Conservation (phyloP, 2,329 filamentous ascomycete genomes). For the Botrytis byssoidea region DNA sequence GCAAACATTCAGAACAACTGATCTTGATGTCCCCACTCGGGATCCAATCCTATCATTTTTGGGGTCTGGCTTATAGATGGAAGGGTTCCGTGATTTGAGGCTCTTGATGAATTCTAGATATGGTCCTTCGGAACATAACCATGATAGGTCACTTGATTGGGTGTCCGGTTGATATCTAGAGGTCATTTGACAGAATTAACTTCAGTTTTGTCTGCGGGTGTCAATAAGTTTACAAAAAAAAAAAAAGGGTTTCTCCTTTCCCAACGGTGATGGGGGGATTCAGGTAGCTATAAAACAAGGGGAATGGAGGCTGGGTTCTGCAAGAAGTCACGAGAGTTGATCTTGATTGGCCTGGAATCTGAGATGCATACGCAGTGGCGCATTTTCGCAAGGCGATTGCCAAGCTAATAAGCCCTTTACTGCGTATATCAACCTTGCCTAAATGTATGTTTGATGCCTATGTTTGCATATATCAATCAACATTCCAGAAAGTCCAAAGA, state of each 20-base stretch:
- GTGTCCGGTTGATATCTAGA: background rate
- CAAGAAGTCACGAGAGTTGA: background rate
- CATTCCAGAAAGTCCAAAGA: background rate
- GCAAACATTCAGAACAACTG: background rate
- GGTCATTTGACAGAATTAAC: background rate
- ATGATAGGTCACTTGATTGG: constrained; percentile 1
- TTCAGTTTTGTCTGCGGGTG: background rate
- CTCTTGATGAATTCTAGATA: constrained; percentile 18
- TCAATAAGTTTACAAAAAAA: background rate
- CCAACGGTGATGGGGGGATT: background rate
- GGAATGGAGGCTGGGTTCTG: background rate
- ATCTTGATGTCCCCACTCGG: constrained; percentile 19
- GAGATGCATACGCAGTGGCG: background rate
- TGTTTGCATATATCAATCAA: background rate
- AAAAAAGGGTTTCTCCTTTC: background rate
- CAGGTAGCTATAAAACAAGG: background rate
- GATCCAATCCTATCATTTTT: constrained; percentile 18
- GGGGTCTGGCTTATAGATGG: constrained; percentile 9
- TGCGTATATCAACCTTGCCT: background rate
- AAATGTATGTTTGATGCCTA: background rate
- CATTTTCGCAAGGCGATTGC: background rate
- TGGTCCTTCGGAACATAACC: constrained; percentile 20
- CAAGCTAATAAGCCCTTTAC: background rate
- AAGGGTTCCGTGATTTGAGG: constrained; percentile 9
- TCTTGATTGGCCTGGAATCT: background rate